Percentiles rank a stretch among this genome's conserved stretches.
These are phyloP conservation scores for Curvularia hawaiiensis DNA, from an alignment of 2,329 filamentous ascomycete genomes.

Conservation along the genomic window DNA sequence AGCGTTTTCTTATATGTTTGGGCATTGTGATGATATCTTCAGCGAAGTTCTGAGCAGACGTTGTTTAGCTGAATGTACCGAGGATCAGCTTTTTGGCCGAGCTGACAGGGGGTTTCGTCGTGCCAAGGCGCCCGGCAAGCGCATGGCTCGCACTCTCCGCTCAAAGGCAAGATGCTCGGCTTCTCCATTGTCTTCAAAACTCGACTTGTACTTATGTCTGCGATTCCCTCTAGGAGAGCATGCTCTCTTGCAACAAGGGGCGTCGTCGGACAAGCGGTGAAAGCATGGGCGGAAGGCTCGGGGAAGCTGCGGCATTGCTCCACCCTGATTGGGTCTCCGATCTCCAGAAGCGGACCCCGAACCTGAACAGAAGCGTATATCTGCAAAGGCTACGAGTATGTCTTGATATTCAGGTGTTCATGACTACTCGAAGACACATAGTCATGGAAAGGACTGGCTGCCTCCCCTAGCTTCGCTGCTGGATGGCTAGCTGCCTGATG, in stretches of 20 bases:
- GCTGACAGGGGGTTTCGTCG: conserved; percentile 1
- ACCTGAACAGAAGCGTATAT: neutral
- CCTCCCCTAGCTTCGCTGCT: neutral
- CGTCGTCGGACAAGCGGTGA: conserved; percentile 5
- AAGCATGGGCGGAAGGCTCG: conserved; percentile 20
- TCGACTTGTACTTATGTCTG: neutral
- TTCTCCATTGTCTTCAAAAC: neutral
- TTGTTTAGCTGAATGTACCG: conserved; percentile 13
- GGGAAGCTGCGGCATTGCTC: conserved; percentile 34
- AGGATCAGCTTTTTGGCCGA: conserved; percentile 14
- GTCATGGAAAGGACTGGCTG: neutral
- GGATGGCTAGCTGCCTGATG: neutral
- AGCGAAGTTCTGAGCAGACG: conserved; percentile 17
- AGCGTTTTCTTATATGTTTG: conserved; percentile 15
- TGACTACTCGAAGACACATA: no score
- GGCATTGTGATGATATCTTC: conserved; percentile 25
- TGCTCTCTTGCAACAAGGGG: neutral
- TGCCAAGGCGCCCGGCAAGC: neutral
- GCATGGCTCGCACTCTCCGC: neutral
- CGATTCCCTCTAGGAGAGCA: neutral
- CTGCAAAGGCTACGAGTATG: no score
- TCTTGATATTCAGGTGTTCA: no score
- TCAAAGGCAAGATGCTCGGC: neutral
- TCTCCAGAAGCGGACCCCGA: neutral
- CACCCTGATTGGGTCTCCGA: conserved; percentile 25